Conservation (phyloP, 495 filamentous ascomycete species). For the Elasticomyces elasticus region DNA sequence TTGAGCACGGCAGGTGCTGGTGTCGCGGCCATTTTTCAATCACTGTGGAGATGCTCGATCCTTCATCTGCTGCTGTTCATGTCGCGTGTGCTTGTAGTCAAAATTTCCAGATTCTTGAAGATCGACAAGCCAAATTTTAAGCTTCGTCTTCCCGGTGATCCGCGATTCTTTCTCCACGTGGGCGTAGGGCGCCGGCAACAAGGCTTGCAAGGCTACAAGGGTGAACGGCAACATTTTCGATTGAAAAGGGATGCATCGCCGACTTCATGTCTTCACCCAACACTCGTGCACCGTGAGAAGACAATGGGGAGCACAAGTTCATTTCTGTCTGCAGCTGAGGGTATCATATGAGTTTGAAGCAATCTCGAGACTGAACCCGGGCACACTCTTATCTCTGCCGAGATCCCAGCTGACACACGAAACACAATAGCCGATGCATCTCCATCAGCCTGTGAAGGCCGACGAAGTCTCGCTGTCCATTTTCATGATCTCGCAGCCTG, state of each 20-base stretch:
- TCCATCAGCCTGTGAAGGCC: background rate
- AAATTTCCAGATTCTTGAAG: too few species aligned
- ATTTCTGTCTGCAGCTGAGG: background rate
- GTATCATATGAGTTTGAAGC: constrained; percentile 4
- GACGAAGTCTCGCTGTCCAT: background rate
- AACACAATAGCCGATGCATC: background rate
- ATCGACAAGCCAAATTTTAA: too few species aligned
- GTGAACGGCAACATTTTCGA: background rate
- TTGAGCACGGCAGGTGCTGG: constrained; percentile 39
- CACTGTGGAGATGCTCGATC: background rate
- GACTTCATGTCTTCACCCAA: background rate
- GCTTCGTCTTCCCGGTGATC: background rate
- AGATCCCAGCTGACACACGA: background rate
- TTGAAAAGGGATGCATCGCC: background rate
- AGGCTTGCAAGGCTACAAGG: background rate
- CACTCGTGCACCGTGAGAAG: background rate
- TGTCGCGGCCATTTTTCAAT: background rate
- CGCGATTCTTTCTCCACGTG: too few species aligned
- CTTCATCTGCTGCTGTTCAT: too few species aligned
- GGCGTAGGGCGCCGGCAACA: background rate
- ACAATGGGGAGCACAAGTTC: background rate
- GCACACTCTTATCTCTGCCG: constrained; percentile 1
- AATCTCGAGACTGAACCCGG: background rate
- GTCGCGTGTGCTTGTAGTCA: too few species aligned
- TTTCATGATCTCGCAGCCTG: background rate